phyloP scores from a whole-genome alignment of 441 rosid species.

The Francoa sonchifolia region DNA sequence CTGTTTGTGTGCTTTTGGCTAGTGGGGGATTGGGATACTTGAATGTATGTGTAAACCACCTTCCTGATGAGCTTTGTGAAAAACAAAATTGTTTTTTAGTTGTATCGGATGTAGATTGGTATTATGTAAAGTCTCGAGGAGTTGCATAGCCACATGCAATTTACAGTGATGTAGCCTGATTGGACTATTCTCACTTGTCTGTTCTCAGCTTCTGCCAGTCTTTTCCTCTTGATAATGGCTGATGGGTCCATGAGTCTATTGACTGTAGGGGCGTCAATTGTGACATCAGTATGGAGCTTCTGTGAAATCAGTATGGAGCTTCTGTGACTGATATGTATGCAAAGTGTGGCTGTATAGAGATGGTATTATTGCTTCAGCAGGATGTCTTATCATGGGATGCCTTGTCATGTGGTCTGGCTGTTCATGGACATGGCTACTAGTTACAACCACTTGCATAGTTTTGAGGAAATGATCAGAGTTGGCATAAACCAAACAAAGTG shows the following conservation, averaged over 20 bases:
- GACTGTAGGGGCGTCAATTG: constrained; percentile 14
- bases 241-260: constrained; percentile 27
- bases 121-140: constrained; percentile 15
- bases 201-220: constrained; percentile 23
- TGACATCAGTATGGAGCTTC: no score
- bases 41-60: constrained; percentile 13
- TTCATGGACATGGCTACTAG: constrained; percentile 24
- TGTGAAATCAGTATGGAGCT: constrained; percentile 20
- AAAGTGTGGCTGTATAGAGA: constrained; percentile 24
- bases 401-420: constrained; percentile 18
- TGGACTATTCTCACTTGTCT: constrained; percentile 25
- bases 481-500: constrained; percentile 20
- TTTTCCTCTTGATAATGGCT: constrained; percentile 25
- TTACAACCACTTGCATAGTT: constrained; percentile 4
- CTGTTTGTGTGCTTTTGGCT: no score
- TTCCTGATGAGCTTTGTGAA: constrained; percentile 15
- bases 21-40: constrained; percentile 22
- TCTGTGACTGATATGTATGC: constrained; percentile 23
- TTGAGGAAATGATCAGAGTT: constrained; percentile 17
- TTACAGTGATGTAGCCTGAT: constrained; percentile 16
- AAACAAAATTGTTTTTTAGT: constrained; percentile 25
- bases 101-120: constrained; percentile 24
- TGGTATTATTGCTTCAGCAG: constrained; percentile 15
- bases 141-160: constrained; percentile 19
- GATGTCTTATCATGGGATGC: constrained; percentile 24